phyloP scores from a whole-genome alignment of 331 rosid genomes.

The Malus hybrid region DNA sequence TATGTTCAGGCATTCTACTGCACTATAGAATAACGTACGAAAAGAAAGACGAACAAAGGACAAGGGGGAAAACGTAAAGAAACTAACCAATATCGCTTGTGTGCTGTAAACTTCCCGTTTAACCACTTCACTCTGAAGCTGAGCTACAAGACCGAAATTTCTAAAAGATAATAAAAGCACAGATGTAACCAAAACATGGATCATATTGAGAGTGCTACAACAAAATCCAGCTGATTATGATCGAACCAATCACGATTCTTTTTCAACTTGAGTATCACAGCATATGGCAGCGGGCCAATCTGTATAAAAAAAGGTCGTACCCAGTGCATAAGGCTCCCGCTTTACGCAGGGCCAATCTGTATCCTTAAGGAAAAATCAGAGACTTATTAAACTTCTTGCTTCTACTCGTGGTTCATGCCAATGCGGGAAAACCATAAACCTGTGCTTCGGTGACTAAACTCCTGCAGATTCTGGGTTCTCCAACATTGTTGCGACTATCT shows the following conservation, averaged over 20 bases:
- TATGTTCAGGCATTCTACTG: too few species aligned
- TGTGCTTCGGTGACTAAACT: constrained; percentile 17
- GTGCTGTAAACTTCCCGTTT: background rate
- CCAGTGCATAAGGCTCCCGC: too few species aligned
- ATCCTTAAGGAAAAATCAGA: background rate
- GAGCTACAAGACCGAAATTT: background rate
- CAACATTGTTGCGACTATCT: constrained; percentile 42
- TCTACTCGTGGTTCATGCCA: constrained; percentile 4
- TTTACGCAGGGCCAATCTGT: background rate
- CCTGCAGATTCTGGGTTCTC: constrained; percentile 29
- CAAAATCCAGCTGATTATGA: background rate
- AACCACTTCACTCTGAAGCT: background rate
- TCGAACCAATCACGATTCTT: constrained; percentile 1
- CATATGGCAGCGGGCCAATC: background rate
- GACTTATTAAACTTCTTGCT: constrained; percentile 8
- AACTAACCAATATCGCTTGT: background rate
- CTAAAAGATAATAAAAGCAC: background rate
- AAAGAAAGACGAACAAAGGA: too few species aligned
- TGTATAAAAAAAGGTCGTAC: too few species aligned
- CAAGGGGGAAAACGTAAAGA: background rate
- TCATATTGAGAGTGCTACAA: background rate
- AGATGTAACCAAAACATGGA: background rate
- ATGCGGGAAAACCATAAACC: background rate
- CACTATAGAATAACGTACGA: too few species aligned
- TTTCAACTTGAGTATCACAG: background rate